Percentiles rank a stretch among this genome's conserved stretches.
Conservation (phyloP, 495 filamentous ascomycete genomes). For the Podospora tetraspora region DNA sequence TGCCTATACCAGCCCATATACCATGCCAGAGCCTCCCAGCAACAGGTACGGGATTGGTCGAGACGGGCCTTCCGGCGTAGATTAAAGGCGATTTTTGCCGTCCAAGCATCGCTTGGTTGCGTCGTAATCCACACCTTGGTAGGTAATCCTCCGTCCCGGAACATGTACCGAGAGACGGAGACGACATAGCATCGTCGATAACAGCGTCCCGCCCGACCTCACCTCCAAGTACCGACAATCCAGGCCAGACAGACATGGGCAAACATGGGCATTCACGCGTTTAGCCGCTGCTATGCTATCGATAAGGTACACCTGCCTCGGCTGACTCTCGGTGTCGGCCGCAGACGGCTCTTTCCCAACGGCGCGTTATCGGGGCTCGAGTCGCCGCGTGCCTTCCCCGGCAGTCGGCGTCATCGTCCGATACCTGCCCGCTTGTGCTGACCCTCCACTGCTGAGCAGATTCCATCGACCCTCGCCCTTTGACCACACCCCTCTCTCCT, state of each 20-base stretch:
- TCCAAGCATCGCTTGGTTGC: slow-evolving; percentile 16
- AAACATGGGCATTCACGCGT: background rate
- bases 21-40: background rate
- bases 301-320: slow-evolving; percentile 2
- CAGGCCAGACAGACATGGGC: background rate
- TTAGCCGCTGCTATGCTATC: slow-evolving; percentile 20
- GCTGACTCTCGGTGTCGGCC: background rate
- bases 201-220: background rate
- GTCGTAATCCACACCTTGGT: slow-evolving; percentile 8
- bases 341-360: background rate
- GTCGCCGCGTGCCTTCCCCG: background rate
- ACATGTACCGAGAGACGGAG: slow-evolving; percentile 11
- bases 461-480: background rate
- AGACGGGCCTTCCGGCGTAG: slow-evolving; percentile 13
- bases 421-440: slow-evolving; percentile 1
- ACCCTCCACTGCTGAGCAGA: background rate
- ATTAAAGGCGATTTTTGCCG: slow-evolving; percentile 22
- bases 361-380: slow-evolving; percentile 12
- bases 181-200: background rate
- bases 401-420: slow-evolving; percentile 9
- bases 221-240: slow-evolving; percentile 11
- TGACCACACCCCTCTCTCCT: background rate
- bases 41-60: background rate
- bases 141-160: background rate
- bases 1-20: background rate